phyloP scores from a whole-genome alignment of 1,139 yeast genomes.

The Kazachstania sp. region DNA sequence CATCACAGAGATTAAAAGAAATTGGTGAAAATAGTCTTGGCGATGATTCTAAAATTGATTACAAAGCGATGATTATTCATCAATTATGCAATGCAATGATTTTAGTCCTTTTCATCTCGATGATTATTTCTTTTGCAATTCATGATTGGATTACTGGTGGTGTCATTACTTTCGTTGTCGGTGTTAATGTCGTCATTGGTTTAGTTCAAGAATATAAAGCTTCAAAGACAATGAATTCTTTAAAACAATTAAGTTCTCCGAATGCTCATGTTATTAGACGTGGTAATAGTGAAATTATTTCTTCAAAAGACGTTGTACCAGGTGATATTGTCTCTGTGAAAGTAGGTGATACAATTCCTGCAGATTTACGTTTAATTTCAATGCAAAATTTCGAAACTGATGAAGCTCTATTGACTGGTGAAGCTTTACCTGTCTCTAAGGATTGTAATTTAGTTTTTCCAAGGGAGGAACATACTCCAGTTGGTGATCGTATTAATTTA shows the following conservation, averaged over 20 bases:
- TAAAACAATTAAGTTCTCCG: conserved; percentile 86
- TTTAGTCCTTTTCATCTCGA: conserved; percentile 77
- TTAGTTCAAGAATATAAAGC: conserved; percentile 93
- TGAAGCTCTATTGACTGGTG: conserved; percentile 93
- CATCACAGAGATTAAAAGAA: conserved; percentile 62
- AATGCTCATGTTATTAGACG: conserved; percentile 83
- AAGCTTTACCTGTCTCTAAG: conserved; percentile 77
- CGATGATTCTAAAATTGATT: conserved; percentile 37
- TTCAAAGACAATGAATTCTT: conserved; percentile 86
- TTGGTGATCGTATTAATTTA: conserved; percentile 63
- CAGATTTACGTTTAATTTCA: conserved; percentile 74
- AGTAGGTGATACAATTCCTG: conserved; percentile 94
- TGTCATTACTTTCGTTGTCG: conserved; percentile 81
- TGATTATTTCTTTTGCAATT: conserved; percentile 75
- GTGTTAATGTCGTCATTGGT: conserved; percentile 89
- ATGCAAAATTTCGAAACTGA: conserved; percentile 76
- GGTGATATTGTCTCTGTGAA: conserved; percentile 85
- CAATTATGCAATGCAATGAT: conserved; percentile 91
- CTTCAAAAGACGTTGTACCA: conserved; percentile 86
- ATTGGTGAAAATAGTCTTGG: conserved; percentile 34
- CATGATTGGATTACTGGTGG: conserved; percentile 92
- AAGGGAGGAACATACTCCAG: conserved; percentile 37
- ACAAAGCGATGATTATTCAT: conserved; percentile 62
- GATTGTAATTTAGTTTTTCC: conserved; percentile 33
- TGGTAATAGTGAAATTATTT: conserved; percentile 59